A percentile compares a stretch with the other conserved stretches of the same genome.
Conservation (phyloP, 2,329 filamentous ascomycete genomes). For the Fusarium mexicanum region DNA sequence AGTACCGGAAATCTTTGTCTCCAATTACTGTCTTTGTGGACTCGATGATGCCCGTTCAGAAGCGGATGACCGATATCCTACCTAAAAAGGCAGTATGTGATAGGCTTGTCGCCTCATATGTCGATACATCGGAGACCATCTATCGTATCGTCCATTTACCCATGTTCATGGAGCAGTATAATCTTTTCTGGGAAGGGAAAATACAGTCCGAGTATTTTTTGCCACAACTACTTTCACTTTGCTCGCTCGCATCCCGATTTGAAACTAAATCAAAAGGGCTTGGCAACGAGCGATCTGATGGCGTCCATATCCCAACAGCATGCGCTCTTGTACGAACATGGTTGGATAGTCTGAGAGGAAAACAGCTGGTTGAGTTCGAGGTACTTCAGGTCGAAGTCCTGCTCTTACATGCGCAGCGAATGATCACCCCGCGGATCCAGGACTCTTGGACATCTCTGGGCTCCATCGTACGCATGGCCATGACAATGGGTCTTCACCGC, state of each 20-base stretch:
- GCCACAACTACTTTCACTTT: conserved; percentile 62
- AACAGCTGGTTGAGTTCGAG: conserved; percentile 61
- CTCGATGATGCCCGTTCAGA: conserved; percentile 66
- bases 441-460: conserved; percentile 66
- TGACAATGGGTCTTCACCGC: conserved; percentile 68
- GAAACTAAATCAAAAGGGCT: conserved; percentile 61
- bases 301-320: conserved; percentile 66
- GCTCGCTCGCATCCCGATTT: conserved; percentile 64
- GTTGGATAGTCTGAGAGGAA: conserved; percentile 62
- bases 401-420: conserved; percentile 62
- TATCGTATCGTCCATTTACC: conserved; percentile 64
- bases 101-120: conserved; percentile 59
- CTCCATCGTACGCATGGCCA: conserved; percentile 64
- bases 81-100: conserved; percentile 63
- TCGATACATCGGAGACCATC: conserved; percentile 61
- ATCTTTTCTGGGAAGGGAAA: conserved; percentile 61
- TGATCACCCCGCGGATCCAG: conserved; percentile 61
- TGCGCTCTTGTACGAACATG: conserved; percentile 64
- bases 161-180: conserved; percentile 61
- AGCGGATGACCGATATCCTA: conserved; percentile 66
- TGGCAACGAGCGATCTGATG: conserved; percentile 60
- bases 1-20: conserved; percentile 57
- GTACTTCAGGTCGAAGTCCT: conserved; percentile 65
- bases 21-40: conserved; percentile 67
- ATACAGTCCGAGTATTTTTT: conserved; percentile 61